Percentiles rank a stretch among this genome's conserved stretches.
These are phyloP conservation scores for Colletotrichum euphorbiae DNA, from an alignment of 2,329 filamentous ascomycete genomes.

Conservation along the genomic window DNA sequence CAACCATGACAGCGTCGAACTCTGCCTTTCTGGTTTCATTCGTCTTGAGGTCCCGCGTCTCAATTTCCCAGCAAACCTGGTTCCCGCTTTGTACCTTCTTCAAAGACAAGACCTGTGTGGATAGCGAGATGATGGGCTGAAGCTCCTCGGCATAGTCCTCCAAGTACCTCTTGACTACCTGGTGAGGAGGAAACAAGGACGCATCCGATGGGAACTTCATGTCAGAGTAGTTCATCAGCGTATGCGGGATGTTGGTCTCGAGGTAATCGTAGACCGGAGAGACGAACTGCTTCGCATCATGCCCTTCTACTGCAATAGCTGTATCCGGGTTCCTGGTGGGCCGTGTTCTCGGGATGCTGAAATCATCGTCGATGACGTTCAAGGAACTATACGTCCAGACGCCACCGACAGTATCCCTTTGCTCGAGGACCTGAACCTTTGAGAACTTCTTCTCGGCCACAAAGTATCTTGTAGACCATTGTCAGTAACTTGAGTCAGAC, in stretches of 20 bases:
- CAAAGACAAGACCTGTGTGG: conserved; percentile 68
- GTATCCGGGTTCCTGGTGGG: conserved; percentile 55
- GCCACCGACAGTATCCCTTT: conserved; percentile 73
- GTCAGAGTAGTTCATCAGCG: conserved; percentile 77
- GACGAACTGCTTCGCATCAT: conserved; percentile 63
- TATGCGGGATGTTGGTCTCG: conserved; percentile 81
- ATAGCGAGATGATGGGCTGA: conserved; percentile 67
- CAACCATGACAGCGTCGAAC: conserved; percentile 73
- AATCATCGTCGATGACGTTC: conserved; percentile 40
- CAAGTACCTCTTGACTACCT: conserved; percentile 73
- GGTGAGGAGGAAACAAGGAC: conserved; percentile 75
- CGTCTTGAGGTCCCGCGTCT: conserved; percentile 46
- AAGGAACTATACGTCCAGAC: conserved; percentile 75
- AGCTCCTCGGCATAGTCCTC: conserved; percentile 72
- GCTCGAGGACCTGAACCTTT: conserved; percentile 76
- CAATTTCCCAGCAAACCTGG: conserved; percentile 62
- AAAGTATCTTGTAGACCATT: conserved; percentile 67
- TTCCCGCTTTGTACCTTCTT: conserved; percentile 43
- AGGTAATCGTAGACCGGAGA: conserved; percentile 75
- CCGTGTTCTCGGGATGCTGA: conserved; percentile 44
- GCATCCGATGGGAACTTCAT: conserved; percentile 66
- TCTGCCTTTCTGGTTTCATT: conserved; percentile 42
- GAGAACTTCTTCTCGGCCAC: conserved; percentile 72
- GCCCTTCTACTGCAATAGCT: conserved; percentile 48
- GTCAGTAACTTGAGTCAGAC: background rate